Evolutionary conservation across 306 rosid genomes (phyloP).

Genomic region (Acacia melanoxylon): DNA sequence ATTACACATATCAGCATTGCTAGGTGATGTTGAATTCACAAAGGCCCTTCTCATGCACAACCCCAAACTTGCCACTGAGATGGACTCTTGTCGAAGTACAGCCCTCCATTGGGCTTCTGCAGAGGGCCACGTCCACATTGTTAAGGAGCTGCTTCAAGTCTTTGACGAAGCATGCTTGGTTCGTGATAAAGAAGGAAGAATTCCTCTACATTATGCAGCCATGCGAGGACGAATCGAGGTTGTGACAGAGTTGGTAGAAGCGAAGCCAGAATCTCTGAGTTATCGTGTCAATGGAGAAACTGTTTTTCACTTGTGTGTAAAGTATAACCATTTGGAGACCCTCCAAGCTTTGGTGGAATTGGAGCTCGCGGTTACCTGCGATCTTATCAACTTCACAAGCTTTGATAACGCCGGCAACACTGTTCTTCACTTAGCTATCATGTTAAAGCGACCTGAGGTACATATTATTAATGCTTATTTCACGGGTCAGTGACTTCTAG

Average conservation of each 20-base stretch:
- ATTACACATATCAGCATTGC: background rate
- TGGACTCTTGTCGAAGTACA: background rate
- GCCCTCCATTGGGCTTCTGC: slow-evolving; percentile 7
- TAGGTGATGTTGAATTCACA: background rate
- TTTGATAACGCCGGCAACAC: background rate
- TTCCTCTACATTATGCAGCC: slow-evolving; percentile 15
- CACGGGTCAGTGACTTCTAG: no score
- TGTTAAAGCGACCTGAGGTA: background rate
- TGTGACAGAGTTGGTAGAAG: background rate
- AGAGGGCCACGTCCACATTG: background rate
- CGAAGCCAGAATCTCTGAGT: background rate
- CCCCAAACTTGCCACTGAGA: background rate
- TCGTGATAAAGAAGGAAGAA: background rate
- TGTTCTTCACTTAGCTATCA: background rate
- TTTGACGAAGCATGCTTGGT: background rate
- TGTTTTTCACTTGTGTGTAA: background rate
- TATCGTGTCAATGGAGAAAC: background rate
- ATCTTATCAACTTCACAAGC: background rate
- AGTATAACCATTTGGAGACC: background rate
- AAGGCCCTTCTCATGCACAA: background rate
- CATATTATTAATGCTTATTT: background rate
- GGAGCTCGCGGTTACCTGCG: background rate
- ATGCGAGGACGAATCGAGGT: background rate
- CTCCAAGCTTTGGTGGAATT: background rate
- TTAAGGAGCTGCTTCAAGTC: background rate